phyloP scores from a whole-genome alignment of 495 filamentous ascomycete species.

The Xylaria cubensis region DNA sequence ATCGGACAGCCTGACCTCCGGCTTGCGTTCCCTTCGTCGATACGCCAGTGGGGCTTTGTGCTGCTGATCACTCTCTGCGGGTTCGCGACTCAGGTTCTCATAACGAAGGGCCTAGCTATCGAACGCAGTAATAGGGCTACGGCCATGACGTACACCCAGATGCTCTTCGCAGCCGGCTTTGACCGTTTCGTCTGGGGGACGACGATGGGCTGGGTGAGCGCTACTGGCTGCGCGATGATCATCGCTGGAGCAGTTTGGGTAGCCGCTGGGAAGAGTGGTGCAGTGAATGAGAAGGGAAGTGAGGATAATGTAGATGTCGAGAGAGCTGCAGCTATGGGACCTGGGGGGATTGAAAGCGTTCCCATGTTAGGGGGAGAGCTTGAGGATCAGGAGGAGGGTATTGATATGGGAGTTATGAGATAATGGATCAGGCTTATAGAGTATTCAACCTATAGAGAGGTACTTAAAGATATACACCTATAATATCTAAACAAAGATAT shows the following conservation, averaged over 20 bases:
- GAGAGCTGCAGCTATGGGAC: constrained; percentile 16
- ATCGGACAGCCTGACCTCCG: constrained; percentile 58
- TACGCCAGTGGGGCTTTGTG: constrained; percentile 74
- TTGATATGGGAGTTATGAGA: background rate
- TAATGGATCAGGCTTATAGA: background rate
- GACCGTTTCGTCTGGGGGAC: constrained; percentile 81
- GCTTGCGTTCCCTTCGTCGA: constrained; percentile 67
- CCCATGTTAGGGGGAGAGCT: constrained; percentile 17
- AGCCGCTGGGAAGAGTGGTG: constrained; percentile 59
- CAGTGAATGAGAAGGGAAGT: constrained; percentile 22
- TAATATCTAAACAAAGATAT: background rate
- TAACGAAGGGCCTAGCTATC: constrained; percentile 80
- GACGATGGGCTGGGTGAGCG: constrained; percentile 68
- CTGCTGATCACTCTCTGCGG: constrained; percentile 74
- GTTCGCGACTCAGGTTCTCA: constrained; percentile 84
- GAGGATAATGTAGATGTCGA: constrained; percentile 25
- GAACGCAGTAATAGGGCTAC: constrained; percentile 75
- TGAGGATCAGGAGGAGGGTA: constrained; percentile 17
- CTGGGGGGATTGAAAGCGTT: constrained; percentile 24
- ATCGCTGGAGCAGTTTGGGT: constrained; percentile 82
- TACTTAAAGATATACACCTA: background rate
- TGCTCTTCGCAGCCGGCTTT: constrained; percentile 87
- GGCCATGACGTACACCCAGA: constrained; percentile 89
- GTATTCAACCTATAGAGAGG: background rate
- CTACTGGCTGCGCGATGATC: constrained; percentile 79